Percentiles rank a stretch among this genome's conserved stretches.
Conservation (phyloP, 768 basidiomycete genomes). For the Suillus subluteus region DNA sequence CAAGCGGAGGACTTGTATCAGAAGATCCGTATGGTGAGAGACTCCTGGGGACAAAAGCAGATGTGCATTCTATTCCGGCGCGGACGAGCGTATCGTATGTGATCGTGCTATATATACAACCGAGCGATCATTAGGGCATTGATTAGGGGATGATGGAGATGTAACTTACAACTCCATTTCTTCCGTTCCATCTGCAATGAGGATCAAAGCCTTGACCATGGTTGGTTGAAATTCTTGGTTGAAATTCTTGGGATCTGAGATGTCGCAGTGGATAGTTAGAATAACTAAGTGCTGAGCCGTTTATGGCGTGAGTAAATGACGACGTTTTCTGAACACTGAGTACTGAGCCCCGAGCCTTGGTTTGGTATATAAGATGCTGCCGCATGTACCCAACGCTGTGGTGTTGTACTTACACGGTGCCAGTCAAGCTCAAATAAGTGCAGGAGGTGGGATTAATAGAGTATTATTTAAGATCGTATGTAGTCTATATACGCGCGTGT, state of each 20-base stretch:
- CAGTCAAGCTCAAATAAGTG: not conserved
- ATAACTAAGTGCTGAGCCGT: not conserved
- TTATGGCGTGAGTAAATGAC: not conserved
- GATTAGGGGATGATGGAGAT: not conserved
- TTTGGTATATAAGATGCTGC: not conserved
- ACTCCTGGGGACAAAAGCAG: slow-evolving; percentile 60
- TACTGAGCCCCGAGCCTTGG: too few relatives aligned
- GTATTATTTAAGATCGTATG: not conserved
- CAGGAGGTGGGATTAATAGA: not conserved
- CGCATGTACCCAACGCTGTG: not conserved
- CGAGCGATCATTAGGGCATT: slow-evolving; percentile 1
- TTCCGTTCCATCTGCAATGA: slow-evolving; percentile 83
- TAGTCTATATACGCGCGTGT: not conserved
- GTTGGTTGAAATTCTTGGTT: slow-evolving; percentile 1
- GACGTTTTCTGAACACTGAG: not conserved
- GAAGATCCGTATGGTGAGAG: slow-evolving; percentile 28
- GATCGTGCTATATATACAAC: slow-evolving; percentile 57
- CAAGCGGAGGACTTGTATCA: slow-evolving; percentile 47
- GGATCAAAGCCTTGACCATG: slow-evolving; percentile 53
- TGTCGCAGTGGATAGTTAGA: not conserved
- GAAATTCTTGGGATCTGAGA: not conserved
- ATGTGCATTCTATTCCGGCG: slow-evolving; percentile 66
- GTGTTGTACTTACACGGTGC: not conserved
- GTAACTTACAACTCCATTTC: slow-evolving; percentile 85
- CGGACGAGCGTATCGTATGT: slow-evolving; percentile 83